Percentiles rank a stretch among this genome's conserved stretches.
Evolutionary conservation across 1,284 basidiomycete genomes (phyloP).

Genomic region (Trichosporon ovoides): DNA sequence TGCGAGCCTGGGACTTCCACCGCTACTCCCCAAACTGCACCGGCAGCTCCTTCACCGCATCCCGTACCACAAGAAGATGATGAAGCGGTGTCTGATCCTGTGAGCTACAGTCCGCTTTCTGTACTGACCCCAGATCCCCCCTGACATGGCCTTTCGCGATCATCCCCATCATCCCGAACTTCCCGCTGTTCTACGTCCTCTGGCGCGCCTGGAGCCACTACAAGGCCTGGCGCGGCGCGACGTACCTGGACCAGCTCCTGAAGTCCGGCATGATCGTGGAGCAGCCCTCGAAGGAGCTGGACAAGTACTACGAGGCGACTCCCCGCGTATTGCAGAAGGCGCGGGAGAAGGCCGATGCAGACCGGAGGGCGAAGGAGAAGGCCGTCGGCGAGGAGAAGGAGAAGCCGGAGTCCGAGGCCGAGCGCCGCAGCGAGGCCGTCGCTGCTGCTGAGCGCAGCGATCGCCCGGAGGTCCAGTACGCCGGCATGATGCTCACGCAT

Average conservation of each 20-base stretch:
- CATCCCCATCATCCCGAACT: constrained; percentile 52
- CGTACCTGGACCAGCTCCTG: constrained; percentile 39
- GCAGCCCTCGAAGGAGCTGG: constrained; percentile 26
- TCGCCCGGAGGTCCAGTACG: constrained; percentile 4
- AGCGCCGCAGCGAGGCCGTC: not conserved
- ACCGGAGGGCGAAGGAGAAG: not conserved
- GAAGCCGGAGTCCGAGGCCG: not conserved
- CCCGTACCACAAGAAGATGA: constrained; percentile 44
- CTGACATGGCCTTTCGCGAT: constrained; percentile 49
- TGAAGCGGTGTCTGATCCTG: constrained; percentile 35
- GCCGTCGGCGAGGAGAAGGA: not conserved
- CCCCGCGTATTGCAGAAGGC: constrained; percentile 4
- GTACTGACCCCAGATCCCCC: no score
- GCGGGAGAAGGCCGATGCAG: not conserved
- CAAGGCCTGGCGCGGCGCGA: constrained; percentile 48
- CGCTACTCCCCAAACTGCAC: constrained; percentile 42
- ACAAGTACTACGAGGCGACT: constrained; percentile 27
- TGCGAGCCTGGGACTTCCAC: constrained; percentile 23
- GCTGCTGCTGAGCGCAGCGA: not conserved
- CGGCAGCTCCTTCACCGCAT: constrained; percentile 38
- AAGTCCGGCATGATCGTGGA: constrained; percentile 41
- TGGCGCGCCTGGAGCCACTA: constrained; percentile 53
- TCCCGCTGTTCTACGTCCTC: constrained; percentile 51
- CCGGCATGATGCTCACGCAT: constrained; percentile 25
- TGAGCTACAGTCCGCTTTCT: no score